Evolutionary conservation across 2,329 filamentous ascomycete species (phyloP).

Genomic region (Venturia aucupariae): DNA sequence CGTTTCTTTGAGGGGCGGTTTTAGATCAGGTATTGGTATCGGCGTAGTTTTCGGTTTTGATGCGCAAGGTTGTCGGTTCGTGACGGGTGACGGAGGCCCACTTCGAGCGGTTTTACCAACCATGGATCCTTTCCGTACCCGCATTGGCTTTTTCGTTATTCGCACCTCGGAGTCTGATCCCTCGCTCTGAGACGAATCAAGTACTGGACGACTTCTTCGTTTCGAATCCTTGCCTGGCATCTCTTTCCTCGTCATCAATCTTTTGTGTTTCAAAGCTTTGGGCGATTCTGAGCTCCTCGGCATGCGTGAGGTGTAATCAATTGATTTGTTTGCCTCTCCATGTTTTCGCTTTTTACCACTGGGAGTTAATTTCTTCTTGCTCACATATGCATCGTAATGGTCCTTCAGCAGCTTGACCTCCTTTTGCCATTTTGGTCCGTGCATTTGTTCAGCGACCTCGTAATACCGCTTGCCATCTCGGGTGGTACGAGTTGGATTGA

Average conservation of each 20-base stretch:
- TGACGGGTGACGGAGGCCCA: conserved; percentile 8
- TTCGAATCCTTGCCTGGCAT: conserved; percentile 11
- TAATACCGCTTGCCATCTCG: conserved; percentile 73
- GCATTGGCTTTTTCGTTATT: conserved; percentile 7
- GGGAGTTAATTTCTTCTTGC: conserved; percentile 2
- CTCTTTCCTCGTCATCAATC: conserved; percentile 5
- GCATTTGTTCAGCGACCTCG: conserved; percentile 73
- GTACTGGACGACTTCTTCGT: conserved; percentile 2
- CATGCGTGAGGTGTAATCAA: neutral
- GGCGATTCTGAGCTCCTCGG: neutral
- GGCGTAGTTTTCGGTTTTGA: neutral
- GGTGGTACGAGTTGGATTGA: conserved; percentile 69
- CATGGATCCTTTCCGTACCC: conserved; percentile 4
- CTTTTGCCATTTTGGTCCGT: conserved; percentile 81
- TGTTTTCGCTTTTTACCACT: conserved; percentile 9
- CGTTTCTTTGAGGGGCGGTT: neutral
- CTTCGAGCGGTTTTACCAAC: conserved; percentile 3
- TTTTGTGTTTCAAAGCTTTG: conserved; percentile 8
- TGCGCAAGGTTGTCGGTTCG: neutral
- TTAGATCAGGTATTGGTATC: neutral
- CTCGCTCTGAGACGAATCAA: conserved; percentile 13
- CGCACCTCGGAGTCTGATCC: conserved; percentile 9
- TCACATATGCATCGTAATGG: conserved; percentile 54
- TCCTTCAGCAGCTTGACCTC: conserved; percentile 74
- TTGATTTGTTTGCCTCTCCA: neutral